These are phyloP conservation scores for Metschnikowia henanensis DNA, from an alignment of 805 yeast species.

Conservation along the genomic window DNA sequence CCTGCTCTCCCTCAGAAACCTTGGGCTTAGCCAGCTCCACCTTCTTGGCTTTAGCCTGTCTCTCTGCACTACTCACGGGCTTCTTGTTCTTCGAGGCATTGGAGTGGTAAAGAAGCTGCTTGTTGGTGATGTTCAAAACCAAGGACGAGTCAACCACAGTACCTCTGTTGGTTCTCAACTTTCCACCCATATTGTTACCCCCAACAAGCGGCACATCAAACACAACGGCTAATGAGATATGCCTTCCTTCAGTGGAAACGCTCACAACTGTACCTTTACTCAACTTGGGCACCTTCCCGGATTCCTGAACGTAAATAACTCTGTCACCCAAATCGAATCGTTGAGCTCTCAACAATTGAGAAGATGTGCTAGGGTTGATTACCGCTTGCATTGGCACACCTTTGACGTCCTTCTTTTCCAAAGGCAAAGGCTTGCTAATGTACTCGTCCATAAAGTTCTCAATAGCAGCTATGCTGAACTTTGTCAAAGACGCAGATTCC, in stretches of 20 bases:
- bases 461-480: slow-evolving; percentile 60
- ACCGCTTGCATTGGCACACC: slow-evolving; percentile 87
- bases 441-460: slow-evolving; percentile 59
- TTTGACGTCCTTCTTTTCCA: slow-evolving; percentile 56
- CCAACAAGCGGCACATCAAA: slow-evolving; percentile 84
- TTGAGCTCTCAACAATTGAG: slow-evolving; percentile 71
- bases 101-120: slow-evolving; percentile 76
- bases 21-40: slow-evolving; percentile 6
- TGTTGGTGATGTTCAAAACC: slow-evolving; percentile 72
- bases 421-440: slow-evolving; percentile 43
- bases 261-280: slow-evolving; percentile 90
- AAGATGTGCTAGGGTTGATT: slow-evolving; percentile 71
- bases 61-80: slow-evolving; percentile 26
- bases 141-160: slow-evolving; percentile 77
- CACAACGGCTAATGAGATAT: slow-evolving; percentile 68
- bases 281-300: slow-evolving; percentile 87
- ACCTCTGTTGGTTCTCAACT: slow-evolving; percentile 78
- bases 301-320: slow-evolving; percentile 77
- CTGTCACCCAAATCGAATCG: slow-evolving; percentile 86
- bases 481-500: slow-evolving; percentile 77
- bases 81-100: slow-evolving; percentile 52
- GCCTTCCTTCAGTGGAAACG: slow-evolving; percentile 54
- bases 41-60: slow-evolving; percentile 13
- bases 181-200: slow-evolving; percentile 80
- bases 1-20: slow-evolving; percentile 10